Evolutionary conservation across 805 yeast species (phyloP).

Genomic region (Metschnikowia corniflorae): DNA sequence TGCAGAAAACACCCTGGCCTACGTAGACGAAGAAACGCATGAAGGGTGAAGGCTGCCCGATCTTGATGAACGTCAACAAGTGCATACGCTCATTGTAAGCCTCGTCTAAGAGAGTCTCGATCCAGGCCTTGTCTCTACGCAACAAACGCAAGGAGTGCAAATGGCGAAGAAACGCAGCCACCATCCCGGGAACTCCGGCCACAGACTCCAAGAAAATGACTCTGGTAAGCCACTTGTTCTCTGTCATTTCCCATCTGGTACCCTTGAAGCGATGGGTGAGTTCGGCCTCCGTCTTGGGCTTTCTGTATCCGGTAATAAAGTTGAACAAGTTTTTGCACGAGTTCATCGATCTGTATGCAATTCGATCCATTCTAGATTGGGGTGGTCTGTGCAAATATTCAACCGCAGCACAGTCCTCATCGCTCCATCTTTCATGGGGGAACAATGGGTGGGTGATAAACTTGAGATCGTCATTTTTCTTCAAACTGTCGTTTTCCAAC

Average conservation of each 20-base stretch:
- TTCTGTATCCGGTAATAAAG: constrained; percentile 59
- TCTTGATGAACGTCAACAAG: constrained; percentile 60
- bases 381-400: constrained; percentile 52
- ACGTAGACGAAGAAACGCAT: constrained; percentile 51
- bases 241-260: constrained; percentile 52
- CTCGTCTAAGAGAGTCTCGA: constrained; percentile 69
- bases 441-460: constrained; percentile 41
- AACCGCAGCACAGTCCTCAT: constrained; percentile 35
- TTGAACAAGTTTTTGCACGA: constrained; percentile 53
- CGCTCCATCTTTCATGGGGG: constrained; percentile 32
- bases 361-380: constrained; percentile 42
- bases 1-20: constrained; percentile 72
- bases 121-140: constrained; percentile 68
- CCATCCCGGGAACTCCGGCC: constrained; percentile 82
- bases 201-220: constrained; percentile 63
- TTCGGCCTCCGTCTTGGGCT: constrained; percentile 41
- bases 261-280: constrained; percentile 29
- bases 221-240: constrained; percentile 59
- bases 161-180: constrained; percentile 69
- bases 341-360: constrained; percentile 48
- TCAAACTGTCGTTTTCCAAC: constrained; percentile 10
- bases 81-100: constrained; percentile 81
- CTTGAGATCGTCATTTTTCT: constrained; percentile 28
- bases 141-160: constrained; percentile 59
- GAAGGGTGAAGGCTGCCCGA: constrained; percentile 60